Evolutionary conservation across 2,329 filamentous ascomycete genomes (phyloP), one percentile per base, ranked within the genome.

Genomic region (Coniochaeta prunicola): DNA sequence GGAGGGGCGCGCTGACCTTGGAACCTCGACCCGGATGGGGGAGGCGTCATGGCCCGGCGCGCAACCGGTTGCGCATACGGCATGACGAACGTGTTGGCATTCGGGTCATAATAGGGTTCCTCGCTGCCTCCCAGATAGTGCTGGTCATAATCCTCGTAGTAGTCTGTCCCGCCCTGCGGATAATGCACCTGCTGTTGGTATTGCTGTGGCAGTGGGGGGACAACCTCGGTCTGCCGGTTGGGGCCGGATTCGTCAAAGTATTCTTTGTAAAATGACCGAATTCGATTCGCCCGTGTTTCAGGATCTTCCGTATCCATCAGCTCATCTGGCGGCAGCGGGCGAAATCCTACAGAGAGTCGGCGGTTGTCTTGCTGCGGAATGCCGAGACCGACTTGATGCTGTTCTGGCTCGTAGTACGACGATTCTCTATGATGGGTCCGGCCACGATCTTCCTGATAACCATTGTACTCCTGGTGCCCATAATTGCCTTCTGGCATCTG

Each of bases 231-330:
- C 30, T 50, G 45, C 45, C 45, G 45, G 45, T 28, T 50, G 1
- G 76, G 74, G 28, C 15, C 17, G 60, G 80, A 85, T 45, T 97
- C 93, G 64, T 97, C 94, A 67, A 99, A 99, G 77, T 99, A 99
- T 71, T 99, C 94, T 77, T 97, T 97, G 79, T 99, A 99, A 78
- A 99, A 99, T 4, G 94, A 99, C 71, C 94, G 85, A 65, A 99
- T 99, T 60, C 94, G 87, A 78, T 97, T 97, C 63, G 94, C 94
- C 67, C 94, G 86, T 68, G 93, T 87, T 73, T 97, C 94, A 0
- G 94, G 92, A 70, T 97, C 93, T 70, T 97, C 94, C 3, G 87
- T 84, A 48, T 88, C 85, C 31, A 80, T 81, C 58, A 90, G 85
- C 63, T 96, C 90, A 68, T 92, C 87, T 36, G 92, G 91, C 5